These are phyloP conservation scores for Aciculosporium take DNA, from an alignment of 2,329 filamentous ascomycete species.

Conservation along the genomic window DNA sequence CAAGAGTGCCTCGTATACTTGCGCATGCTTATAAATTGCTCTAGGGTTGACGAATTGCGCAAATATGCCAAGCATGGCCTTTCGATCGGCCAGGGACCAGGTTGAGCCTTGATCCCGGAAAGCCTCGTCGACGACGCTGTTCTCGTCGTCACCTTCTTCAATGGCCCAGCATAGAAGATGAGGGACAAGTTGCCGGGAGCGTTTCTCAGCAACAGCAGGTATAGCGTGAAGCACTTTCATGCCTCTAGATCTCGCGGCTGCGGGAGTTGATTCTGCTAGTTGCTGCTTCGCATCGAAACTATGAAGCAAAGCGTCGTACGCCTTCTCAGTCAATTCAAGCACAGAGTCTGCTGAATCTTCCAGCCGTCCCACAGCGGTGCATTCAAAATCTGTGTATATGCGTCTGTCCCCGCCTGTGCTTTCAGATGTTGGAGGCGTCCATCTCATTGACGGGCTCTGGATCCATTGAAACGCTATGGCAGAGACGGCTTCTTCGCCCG, in stretches of 20 bases:
- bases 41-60: slow-evolving; percentile 75
- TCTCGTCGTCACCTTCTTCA: slow-evolving; percentile 28
- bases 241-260: slow-evolving; percentile 58
- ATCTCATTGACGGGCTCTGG: slow-evolving; percentile 38
- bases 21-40: slow-evolving; percentile 62
- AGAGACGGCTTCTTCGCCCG: slow-evolving; percentile 59
- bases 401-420: slow-evolving; percentile 20
- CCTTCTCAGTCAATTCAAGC: slow-evolving; percentile 36
- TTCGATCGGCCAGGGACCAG: slow-evolving; percentile 70
- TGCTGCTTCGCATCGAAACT: slow-evolving; percentile 52
- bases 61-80: slow-evolving; percentile 68
- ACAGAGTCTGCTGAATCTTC: slow-evolving; percentile 35
- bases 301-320: slow-evolving; percentile 43
- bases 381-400: slow-evolving; percentile 65
- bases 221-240: slow-evolving; percentile 62
- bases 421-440: slow-evolving; percentile 29
- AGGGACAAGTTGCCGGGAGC: slow-evolving; percentile 72
- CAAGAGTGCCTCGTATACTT: slow-evolving; percentile 64
- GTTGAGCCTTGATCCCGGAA: slow-evolving; percentile 22
- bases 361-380: slow-evolving; percentile 55
- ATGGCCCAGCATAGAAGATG: slow-evolving; percentile 72
- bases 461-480: slow-evolving; percentile 70
- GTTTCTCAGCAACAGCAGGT: slow-evolving; percentile 69
- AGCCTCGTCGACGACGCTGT: slow-evolving; percentile 23
- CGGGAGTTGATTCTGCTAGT: slow-evolving; percentile 32